phyloP scores from a whole-genome alignment of 306 rosid genomes.

The Acmispon strigosus region DNA sequence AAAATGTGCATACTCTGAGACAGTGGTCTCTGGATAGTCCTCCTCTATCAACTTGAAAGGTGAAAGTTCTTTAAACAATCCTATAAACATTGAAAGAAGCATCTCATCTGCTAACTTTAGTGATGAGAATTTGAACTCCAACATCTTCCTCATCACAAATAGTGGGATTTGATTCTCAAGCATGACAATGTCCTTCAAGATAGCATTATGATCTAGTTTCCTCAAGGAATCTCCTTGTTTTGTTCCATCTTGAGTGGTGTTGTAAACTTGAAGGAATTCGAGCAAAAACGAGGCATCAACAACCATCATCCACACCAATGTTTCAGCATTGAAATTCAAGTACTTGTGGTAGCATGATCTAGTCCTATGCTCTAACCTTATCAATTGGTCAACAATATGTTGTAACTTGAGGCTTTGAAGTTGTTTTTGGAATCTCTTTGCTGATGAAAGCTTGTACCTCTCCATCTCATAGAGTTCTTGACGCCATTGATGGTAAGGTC shows the following conservation, averaged over 20 bases:
- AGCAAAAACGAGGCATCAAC: slow-evolving; percentile 74
- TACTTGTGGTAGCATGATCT: slow-evolving; percentile 64
- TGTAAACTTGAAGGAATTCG: slow-evolving; percentile 53
- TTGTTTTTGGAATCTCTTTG: slow-evolving; percentile 50
- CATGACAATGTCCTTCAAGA: slow-evolving; percentile 67
- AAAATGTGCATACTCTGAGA: slow-evolving; percentile 24
- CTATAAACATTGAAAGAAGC: slow-evolving; percentile 47
- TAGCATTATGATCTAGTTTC: slow-evolving; percentile 53
- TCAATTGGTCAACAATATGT: slow-evolving; percentile 50
- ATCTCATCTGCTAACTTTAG: slow-evolving; percentile 39
- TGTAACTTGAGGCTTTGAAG: slow-evolving; percentile 45
- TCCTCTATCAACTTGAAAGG: slow-evolving; percentile 44
- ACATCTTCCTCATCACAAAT: slow-evolving; percentile 61
- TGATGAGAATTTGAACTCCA: slow-evolving; percentile 48
- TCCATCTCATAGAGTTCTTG: slow-evolving; percentile 69
- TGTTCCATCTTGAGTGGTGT: slow-evolving; percentile 28
- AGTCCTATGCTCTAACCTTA: slow-evolving; percentile 38
- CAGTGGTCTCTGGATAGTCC: slow-evolving; percentile 17
- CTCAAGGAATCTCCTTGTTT: slow-evolving; percentile 41
- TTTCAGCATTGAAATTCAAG: slow-evolving; percentile 56
- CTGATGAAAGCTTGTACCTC: slow-evolving; percentile 57
- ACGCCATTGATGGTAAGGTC: slow-evolving; percentile 71
- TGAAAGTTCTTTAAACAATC: slow-evolving; percentile 47
- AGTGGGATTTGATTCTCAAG: slow-evolving; percentile 86
- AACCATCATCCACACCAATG: slow-evolving; percentile 75